These are phyloP conservation scores for Scedosporium minutisporum DNA, from an alignment of 2,329 filamentous ascomycete genomes.

Conservation along the genomic window DNA sequence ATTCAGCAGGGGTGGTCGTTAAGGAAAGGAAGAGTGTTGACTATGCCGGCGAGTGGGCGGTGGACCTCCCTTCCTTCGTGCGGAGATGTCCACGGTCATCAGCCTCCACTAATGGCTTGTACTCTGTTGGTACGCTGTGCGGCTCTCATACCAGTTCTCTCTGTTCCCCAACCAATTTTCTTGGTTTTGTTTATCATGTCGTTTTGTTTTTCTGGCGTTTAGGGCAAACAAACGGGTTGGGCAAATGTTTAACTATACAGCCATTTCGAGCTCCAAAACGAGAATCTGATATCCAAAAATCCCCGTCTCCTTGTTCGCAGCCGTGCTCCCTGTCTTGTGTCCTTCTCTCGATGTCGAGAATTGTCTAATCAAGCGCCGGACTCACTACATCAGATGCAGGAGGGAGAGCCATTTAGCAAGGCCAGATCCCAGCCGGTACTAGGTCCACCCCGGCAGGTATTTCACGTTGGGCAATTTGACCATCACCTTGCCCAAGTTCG, in stretches of 20 bases:
- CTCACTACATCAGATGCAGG: too few relatives aligned
- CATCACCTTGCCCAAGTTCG: too few relatives aligned
- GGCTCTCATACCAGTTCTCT: background rate
- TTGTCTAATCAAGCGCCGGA: too few relatives aligned
- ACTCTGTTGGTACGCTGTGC: background rate
- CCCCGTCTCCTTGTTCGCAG: background rate
- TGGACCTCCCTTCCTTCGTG: too few relatives aligned
- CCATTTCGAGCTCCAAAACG: slow-evolving; percentile 1
- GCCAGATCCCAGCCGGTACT: too few relatives aligned
- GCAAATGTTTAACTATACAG: slow-evolving; percentile 6
- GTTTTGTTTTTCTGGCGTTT: slow-evolving; percentile 6
- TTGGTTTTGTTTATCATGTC: background rate
- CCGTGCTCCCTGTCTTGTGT: background rate
- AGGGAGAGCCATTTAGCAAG: too few relatives aligned
- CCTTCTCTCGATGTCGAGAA: too few relatives aligned
- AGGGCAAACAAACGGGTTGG: slow-evolving; percentile 3
- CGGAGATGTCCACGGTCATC: background rate
- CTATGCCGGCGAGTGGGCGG: slow-evolving; percentile 7
- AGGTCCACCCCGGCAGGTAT: too few relatives aligned
- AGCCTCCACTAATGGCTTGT: background rate
- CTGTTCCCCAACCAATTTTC: background rate
- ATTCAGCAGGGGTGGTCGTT: slow-evolving; percentile 20
- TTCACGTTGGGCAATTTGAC: too few relatives aligned
- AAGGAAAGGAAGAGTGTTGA: slow-evolving; percentile 1
- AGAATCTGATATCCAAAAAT: background rate